Base-by-base conservation (phyloP, 169 alveolate genomes). In the Plasmodium relictum region DNA sequence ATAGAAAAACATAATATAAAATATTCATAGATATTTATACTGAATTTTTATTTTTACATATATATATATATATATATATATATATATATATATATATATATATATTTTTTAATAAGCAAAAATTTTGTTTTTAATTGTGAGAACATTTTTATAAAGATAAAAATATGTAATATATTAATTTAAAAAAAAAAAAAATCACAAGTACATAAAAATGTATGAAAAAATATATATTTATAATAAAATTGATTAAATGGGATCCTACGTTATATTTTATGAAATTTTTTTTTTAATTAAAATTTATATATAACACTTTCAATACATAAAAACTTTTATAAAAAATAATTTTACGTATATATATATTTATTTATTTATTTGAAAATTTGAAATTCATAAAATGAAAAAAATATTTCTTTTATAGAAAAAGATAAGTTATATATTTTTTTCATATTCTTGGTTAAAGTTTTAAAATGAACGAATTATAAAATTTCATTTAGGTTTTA, bases 191-290 rank as follows among this genome's bases (percentile, higher is more conserved):
- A 62, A 62, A 20, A 7, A 62, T 12, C 1, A 8, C 18, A 62
- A 62, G 4, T 26, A 62, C 2, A 2, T 16, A 68, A 41, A 68
- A 16, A 68, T 66, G 39, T 42, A 66, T 66, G 41, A n/a, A 6
- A 18, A 42, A 22, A 14, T 22, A 68, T 68, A 41, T 68, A 44
- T 68, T 68, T n/a, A 42, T 68, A 12, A n/a, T 20, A 42, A 3
- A 7, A 39, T 68, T 68, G 62, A 41, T 41, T 68, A 68, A 68
- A 68, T 68, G 74, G 44, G 16, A 68, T n/a, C 31, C 39, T 42
- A 68, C 16, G 74, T 42, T 6, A 39, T 68, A 41, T 68, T 45
- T 6, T 68, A 26, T 20, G 26, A n/a, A 63, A 9, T 6, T 31
- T 14, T 56, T n/a, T 56, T 56, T 56, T 56, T 63, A 63, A 63